Conservation (phyloP, 306 rosid species). For the Macrotyloma uniflorum region DNA sequence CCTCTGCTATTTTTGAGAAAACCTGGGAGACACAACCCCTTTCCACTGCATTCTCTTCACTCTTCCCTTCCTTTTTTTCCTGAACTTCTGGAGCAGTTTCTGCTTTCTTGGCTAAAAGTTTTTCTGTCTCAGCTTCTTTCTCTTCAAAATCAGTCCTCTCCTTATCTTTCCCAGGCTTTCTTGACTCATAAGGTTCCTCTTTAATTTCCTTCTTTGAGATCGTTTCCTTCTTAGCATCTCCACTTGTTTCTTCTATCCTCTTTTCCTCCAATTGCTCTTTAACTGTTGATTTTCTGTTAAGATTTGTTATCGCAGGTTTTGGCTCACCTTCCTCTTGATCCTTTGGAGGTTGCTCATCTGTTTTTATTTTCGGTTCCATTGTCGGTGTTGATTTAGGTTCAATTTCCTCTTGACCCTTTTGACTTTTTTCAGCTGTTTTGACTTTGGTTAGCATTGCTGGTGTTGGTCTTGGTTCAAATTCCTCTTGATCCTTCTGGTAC, state of each 20-base stretch:
- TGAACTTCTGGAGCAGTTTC: constrained; percentile 5
- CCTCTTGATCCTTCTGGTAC: constrained; percentile 18
- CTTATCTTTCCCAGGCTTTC: constrained; percentile 19
- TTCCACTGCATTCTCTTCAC: constrained; percentile 10
- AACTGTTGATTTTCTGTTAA: neutral
- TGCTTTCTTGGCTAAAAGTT: constrained; percentile 17
- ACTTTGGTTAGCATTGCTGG: neutral
- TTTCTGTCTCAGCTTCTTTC: constrained; percentile 18
- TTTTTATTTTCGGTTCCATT: neutral
- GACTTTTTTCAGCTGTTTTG: neutral
- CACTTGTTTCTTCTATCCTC: neutral
- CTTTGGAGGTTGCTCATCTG: constrained; percentile 15
- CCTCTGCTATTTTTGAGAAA: constrained; percentile 31
- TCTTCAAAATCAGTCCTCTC: constrained; percentile 12
- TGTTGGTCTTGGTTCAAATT: neutral
- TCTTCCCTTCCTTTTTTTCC: constrained; percentile 21
- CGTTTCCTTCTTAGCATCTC: constrained; percentile 23
- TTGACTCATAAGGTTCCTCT: constrained; percentile 37
- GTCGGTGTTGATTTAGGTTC: constrained; percentile 23
- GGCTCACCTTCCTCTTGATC: constrained; percentile 19
- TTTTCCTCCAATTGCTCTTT: constrained; percentile 21
- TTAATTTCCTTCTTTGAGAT: constrained; percentile 8
- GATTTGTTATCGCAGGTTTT: neutral
- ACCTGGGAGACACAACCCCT: constrained; percentile 33
- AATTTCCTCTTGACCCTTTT: constrained; percentile 31